Conservation (phyloP, 176 grass and related monocot genomes). For the Neostapfia colusana region DNA sequence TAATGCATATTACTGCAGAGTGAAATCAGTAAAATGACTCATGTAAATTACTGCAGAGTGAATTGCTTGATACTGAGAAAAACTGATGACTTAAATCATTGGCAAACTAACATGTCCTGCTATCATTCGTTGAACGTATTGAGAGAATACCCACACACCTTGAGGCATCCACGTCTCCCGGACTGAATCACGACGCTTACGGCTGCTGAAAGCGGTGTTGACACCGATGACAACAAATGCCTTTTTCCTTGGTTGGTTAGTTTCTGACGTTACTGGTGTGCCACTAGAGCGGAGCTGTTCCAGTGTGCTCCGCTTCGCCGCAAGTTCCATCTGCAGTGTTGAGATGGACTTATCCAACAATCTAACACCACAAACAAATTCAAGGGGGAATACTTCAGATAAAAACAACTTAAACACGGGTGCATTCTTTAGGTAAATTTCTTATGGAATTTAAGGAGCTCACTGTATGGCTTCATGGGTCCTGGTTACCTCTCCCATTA, state of each 20-base stretch:
- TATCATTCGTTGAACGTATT: slow-evolving; percentile 29
- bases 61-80: slow-evolving; percentile 17
- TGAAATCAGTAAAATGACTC: not conserved
- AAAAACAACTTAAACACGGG: slow-evolving; percentile 24
- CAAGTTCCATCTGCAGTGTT: slow-evolving; percentile 94
- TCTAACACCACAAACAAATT: slow-evolving; percentile 59
- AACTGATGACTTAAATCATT: slow-evolving; percentile 28
- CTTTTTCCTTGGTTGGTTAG: slow-evolving; percentile 57
- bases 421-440: slow-evolving; percentile 12
- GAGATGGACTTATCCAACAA: slow-evolving; percentile 97
- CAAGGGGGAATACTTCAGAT: slow-evolving; percentile 20
- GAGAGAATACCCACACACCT: slow-evolving; percentile 51
- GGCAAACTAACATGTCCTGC: not conserved
- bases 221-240: slow-evolving; percentile 89
- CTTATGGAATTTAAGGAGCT: slow-evolving; percentile 33
- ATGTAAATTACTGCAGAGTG: not conserved
- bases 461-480: slow-evolving; percentile 95
- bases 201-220: slow-evolving; percentile 91
- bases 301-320: slow-evolving; percentile 70
- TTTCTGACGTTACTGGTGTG: slow-evolving; percentile 48
- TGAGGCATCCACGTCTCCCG: slow-evolving; percentile 97
- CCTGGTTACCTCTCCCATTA: slow-evolving; percentile 88
- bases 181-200: slow-evolving; percentile 89
- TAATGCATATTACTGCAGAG: not conserved
- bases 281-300: slow-evolving; percentile 49